phyloP scores from a whole-genome alignment of 495 filamentous ascomycete species.

The Chaetomium cochliodes region DNA sequence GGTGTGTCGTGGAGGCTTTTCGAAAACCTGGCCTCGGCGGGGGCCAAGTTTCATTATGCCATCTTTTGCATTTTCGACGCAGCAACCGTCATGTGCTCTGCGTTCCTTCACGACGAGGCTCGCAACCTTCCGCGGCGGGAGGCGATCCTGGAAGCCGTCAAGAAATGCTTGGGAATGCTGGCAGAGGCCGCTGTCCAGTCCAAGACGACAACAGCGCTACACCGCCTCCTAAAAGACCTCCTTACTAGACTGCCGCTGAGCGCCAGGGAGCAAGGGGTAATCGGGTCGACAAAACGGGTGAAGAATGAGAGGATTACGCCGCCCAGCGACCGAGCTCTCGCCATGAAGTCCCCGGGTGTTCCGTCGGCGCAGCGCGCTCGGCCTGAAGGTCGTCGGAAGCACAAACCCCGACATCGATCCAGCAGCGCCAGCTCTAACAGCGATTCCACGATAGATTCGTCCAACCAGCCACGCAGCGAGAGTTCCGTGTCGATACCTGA shows the following conservation, averaged over 20 bases:
- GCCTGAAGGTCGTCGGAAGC: neutral
- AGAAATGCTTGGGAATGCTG: constrained; percentile 41
- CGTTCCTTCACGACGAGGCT: constrained; percentile 50
- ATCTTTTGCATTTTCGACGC: constrained; percentile 56
- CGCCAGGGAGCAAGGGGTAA: constrained; percentile 27
- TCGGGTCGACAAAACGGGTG: constrained; percentile 27
- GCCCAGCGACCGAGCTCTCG: neutral
- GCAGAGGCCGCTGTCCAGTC: constrained; percentile 33
- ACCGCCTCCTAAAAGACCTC: constrained; percentile 34
- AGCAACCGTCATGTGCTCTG: constrained; percentile 50
- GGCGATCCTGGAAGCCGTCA: constrained; percentile 41
- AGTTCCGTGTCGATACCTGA: constrained; percentile 9
- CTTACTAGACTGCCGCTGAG: constrained; percentile 31
- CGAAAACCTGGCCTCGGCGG: constrained; percentile 43
- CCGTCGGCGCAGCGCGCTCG: neutral
- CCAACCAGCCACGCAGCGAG: constrained; percentile 4
- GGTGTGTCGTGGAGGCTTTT: constrained; percentile 43
- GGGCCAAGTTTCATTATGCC: constrained; percentile 52
- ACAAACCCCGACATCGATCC: neutral
- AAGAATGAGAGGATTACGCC: neutral
- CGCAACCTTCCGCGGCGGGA: constrained; percentile 45
- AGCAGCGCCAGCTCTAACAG: constrained; percentile 10
- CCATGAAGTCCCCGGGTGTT: neutral
- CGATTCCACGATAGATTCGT: constrained; percentile 16
- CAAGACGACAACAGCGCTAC: constrained; percentile 32